phyloP scores from a whole-genome alignment of 352 stramenopile species.

The Globisporangium heterothallicum region DNA sequence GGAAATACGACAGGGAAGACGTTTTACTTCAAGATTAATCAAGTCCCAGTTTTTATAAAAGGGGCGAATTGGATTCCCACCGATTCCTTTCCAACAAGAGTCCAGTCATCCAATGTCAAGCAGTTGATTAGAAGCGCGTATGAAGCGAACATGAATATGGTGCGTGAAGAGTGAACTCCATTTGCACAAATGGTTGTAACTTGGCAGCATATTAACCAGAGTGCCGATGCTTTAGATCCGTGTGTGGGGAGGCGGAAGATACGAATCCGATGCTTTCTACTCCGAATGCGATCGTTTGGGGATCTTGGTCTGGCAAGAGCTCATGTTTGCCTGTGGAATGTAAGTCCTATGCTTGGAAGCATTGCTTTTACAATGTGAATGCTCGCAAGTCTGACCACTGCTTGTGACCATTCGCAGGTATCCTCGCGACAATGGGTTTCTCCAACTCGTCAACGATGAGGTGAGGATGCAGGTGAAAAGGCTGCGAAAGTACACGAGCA shows the following conservation, averaged over 20 bases:
- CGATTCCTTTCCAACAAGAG: conserved; percentile 68
- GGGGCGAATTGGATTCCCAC: conserved; percentile 79
- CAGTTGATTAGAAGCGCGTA: conserved; percentile 52
- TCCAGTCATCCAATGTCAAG: conserved; percentile 25
- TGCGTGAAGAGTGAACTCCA: conserved; percentile 13
- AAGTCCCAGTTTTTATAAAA: conserved; percentile 61
- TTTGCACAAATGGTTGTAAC: background rate
- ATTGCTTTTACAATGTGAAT: background rate
- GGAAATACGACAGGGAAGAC: conserved; percentile 40
- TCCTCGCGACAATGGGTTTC: conserved; percentile 58
- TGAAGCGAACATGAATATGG: conserved; percentile 84
- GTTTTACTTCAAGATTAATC: conserved; percentile 77
- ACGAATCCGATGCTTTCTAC: conserved; percentile 84
- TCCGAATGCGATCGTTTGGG: conserved; percentile 69
- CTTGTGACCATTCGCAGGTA: conserved; percentile 16
- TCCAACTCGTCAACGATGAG: conserved; percentile 50
- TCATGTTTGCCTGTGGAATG: conserved; percentile 89
- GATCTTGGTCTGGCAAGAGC: conserved; percentile 87
- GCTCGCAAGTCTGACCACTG: background rate
- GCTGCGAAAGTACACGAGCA: conserved; percentile 72
- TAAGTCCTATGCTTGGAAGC: conserved; percentile 24
- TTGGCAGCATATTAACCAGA: background rate
- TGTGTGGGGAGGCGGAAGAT: conserved; percentile 86
- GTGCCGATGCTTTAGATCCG: conserved; percentile 34
- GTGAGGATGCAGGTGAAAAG: conserved; percentile 56